phyloP scores from a whole-genome alignment of 169 alveolate genomes.

The Amoebophrya sp. region DNA sequence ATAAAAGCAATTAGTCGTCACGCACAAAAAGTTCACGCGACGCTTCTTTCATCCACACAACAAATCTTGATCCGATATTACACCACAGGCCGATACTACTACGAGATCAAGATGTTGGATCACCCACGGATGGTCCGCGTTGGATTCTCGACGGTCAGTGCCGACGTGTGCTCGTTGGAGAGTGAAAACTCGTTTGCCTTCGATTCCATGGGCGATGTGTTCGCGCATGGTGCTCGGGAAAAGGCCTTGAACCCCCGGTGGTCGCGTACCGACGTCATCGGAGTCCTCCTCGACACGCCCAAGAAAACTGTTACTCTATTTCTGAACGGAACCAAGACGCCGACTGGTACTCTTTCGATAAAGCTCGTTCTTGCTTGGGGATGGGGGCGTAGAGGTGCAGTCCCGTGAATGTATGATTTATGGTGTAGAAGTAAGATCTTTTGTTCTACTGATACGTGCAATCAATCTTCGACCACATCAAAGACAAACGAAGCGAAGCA shows the following conservation, averaged over 20 bases:
- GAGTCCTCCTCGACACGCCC: neutral
- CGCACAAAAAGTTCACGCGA: no score
- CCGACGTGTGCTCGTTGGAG: neutral
- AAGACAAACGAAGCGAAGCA: no score
- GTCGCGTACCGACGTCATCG: neutral
- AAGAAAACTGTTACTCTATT: neutral
- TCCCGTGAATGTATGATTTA: no score
- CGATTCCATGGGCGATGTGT: neutral
- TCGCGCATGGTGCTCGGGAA: neutral
- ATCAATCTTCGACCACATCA: no score
- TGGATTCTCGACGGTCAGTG: neutral
- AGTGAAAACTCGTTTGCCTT: neutral
- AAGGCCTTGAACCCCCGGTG: neutral
- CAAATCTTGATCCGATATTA: no score
- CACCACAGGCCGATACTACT: neutral
- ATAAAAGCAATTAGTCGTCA: no score
- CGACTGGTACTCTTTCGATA: no score
- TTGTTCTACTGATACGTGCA: no score
- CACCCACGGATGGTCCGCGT: neutral
- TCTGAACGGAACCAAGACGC: neutral
- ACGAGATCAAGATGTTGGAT: slow-evolving; percentile 2
- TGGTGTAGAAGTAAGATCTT: no score
- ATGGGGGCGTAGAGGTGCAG: no score
- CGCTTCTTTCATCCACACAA: no score
- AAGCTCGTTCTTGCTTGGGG: no score